Base-by-base conservation (phyloP, 331 rosid species). In the Acacia pycnantha region DNA sequence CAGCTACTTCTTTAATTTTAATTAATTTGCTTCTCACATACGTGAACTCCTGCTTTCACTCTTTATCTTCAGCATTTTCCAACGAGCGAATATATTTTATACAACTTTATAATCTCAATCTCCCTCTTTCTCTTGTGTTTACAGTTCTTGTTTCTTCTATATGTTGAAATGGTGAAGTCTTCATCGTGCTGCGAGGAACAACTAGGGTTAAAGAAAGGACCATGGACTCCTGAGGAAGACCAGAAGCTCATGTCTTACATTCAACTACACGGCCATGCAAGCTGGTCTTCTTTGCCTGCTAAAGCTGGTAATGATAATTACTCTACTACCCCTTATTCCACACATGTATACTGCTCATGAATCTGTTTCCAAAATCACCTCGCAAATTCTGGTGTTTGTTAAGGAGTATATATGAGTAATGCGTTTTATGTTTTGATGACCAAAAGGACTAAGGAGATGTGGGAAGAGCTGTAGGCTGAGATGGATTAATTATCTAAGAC, bases 201-300 rank as follows among this genome's bases (percentile, higher is more conserved):
- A 50, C 79, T 48, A 21, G 87, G 89, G 26, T 61, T 87, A 71
- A 84, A 87, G 65, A 87, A 84, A 56, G 86, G 90, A 4, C 83
- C 87, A 43, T 87, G 90, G 90, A 78, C 84, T 46, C 84, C 84
- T 0, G 88, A 81, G 33, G 90, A 87, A 75, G 88, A 87, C 78
- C 82, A 79, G 9, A 74, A 51, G 66, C 67, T 87, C 0, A 12
- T 69, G 68, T 58, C 84, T 48, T 84, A 64, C 72, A 82, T 87
- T 37, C 74, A 82, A 71, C 71, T 70, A 24, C 77, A 82, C 22
- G 88, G 88, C 84, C 86, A 82, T 65, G 86, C 86, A 75, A 84
- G 77, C 76, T 84, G 90, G 90, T 77, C 78, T 24, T 79, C 84
- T 9, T 79, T 84, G 82, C 86, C 78, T 31, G 26, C 58, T 33